phyloP scores from a whole-genome alignment of 2,329 filamentous ascomycete genomes.

The Penicillium sp. region DNA sequence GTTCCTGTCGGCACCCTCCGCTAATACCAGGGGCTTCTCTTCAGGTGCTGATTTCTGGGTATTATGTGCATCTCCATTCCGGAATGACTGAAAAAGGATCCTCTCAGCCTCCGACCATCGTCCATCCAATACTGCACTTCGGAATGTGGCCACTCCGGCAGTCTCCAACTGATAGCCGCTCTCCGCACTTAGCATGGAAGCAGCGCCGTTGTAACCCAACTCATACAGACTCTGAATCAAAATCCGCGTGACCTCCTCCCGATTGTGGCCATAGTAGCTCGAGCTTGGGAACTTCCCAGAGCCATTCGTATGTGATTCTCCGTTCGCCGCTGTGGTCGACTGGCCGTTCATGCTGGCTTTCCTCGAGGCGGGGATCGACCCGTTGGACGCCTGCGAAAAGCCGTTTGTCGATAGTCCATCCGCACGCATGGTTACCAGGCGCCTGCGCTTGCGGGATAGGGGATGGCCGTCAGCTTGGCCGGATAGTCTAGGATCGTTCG shows the following conservation, averaged over 20 bases:
- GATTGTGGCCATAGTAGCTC: slow-evolving; percentile 75
- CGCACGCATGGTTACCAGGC: slow-evolving; percentile 58
- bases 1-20: slow-evolving; percentile 67
- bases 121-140: slow-evolving; percentile 71
- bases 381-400: slow-evolving; percentile 54
- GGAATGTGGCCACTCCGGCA: slow-evolving; percentile 77
- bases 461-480: slow-evolving; percentile 29
- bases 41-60: slow-evolving; percentile 23
- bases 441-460: slow-evolving; percentile 54
- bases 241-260: slow-evolving; percentile 88
- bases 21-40: slow-evolving; percentile 62
- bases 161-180: slow-evolving; percentile 87
- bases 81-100: slow-evolving; percentile 58
- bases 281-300: slow-evolving; percentile 33
- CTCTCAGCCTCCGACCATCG: slow-evolving; percentile 81
- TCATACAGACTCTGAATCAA: slow-evolving; percentile 86
- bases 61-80: slow-evolving; percentile 41
- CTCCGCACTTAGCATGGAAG: slow-evolving; percentile 67
- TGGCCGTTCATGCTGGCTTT: slow-evolving; percentile 56
- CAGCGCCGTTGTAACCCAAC: slow-evolving; percentile 76
- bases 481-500: slow-evolving; percentile 20
- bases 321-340: slow-evolving; percentile 35
- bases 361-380: slow-evolving; percentile 47
- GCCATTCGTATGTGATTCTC: slow-evolving; percentile 38
- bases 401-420: slow-evolving; percentile 57